These are phyloP conservation scores for Hypoxylon sp. DNA, from an alignment of 2,329 filamentous ascomycete genomes.

Conservation along the genomic window DNA sequence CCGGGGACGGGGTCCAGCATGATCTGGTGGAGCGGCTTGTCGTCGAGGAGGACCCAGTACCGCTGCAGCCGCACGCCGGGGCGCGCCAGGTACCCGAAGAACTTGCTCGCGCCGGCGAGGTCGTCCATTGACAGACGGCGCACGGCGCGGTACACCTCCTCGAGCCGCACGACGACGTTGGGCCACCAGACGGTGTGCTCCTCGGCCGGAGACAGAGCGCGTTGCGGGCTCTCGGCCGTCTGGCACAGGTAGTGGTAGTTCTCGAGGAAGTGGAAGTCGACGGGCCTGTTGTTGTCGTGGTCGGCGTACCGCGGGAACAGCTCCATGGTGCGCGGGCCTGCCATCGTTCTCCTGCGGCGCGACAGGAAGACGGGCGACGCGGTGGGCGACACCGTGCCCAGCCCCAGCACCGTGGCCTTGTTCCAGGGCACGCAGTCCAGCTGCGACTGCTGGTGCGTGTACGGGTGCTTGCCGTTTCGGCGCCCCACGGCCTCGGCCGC, in stretches of 20 bases:
- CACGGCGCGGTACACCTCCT: constrained; percentile 7
- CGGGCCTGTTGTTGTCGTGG: not conserved
- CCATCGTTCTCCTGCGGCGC: not conserved
- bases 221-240: not conserved
- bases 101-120: not conserved
- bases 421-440: too few species aligned
- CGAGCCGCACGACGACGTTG: constrained; percentile 11
- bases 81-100: constrained; percentile 14
- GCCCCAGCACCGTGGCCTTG: too few species aligned
- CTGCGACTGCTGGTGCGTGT: too few species aligned
- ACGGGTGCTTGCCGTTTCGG: too few species aligned
- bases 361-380: too few species aligned
- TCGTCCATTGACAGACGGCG: not conserved
- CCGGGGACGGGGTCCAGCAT: too few species aligned
- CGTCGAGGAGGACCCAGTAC: constrained; percentile 15
- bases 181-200: constrained; percentile 1
- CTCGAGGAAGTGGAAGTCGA: constrained; percentile 21
- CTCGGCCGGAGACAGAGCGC: not conserved
- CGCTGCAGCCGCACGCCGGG: constrained; percentile 5
- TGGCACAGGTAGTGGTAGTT: constrained; percentile 12
- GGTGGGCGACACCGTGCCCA: too few species aligned
- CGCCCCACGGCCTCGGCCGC: too few species aligned
- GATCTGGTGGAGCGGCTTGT: too few species aligned
- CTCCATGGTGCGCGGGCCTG: not conserved
- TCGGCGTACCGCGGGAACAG: constrained; percentile 17